Evolutionary conservation across 768 basidiomycete species (phyloP).

Genomic region (Amanita brunnescens): DNA sequence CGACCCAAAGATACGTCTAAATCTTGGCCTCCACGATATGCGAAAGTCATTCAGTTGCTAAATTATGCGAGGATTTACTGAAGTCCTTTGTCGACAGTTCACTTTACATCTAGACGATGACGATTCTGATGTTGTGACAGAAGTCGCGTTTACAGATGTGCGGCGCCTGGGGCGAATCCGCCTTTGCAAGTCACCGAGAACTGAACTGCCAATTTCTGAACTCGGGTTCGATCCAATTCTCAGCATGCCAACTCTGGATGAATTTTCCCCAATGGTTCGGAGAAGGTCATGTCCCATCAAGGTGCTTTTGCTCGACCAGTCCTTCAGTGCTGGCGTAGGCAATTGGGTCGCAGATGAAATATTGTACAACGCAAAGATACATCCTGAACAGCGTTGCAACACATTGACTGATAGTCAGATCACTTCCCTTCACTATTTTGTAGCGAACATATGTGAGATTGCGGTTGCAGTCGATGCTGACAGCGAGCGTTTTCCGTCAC

Average conservation of each 20-base stretch:
- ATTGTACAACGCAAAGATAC: slow-evolving; percentile 63
- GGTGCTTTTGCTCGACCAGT: slow-evolving; percentile 69
- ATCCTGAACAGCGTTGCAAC: slow-evolving; percentile 62
- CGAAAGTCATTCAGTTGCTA: slow-evolving; percentile 36
- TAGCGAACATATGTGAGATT: slow-evolving; percentile 43
- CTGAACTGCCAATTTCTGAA: slow-evolving; percentile 60
- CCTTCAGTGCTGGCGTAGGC: slow-evolving; percentile 73
- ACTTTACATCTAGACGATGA: slow-evolving; percentile 48
- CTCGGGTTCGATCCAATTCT: slow-evolving; percentile 76
- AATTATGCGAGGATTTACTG: not conserved
- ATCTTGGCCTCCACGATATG: slow-evolving; percentile 58
- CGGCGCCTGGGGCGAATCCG: slow-evolving; percentile 66
- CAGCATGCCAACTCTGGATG: slow-evolving; percentile 48
- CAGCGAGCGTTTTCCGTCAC: slow-evolving; percentile 50
- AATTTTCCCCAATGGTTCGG: slow-evolving; percentile 38
- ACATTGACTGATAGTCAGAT: slow-evolving; percentile 43
- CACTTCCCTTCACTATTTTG: slow-evolving; percentile 41
- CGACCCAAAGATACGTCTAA: slow-evolving; percentile 29
- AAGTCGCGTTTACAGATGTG: slow-evolving; percentile 66
- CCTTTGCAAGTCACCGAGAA: slow-evolving; percentile 44
- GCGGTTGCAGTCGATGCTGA: slow-evolving; percentile 69
- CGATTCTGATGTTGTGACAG: slow-evolving; percentile 25
- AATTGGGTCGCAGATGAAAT: slow-evolving; percentile 85
- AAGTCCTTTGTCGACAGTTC: slow-evolving; percentile 31
- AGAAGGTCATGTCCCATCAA: slow-evolving; percentile 63